Percentiles rank a stretch among this genome's conserved stretches.
phyloP scores from a whole-genome alignment of 371 early-diverging fungal species.

The Lichtheimia ornata region DNA sequence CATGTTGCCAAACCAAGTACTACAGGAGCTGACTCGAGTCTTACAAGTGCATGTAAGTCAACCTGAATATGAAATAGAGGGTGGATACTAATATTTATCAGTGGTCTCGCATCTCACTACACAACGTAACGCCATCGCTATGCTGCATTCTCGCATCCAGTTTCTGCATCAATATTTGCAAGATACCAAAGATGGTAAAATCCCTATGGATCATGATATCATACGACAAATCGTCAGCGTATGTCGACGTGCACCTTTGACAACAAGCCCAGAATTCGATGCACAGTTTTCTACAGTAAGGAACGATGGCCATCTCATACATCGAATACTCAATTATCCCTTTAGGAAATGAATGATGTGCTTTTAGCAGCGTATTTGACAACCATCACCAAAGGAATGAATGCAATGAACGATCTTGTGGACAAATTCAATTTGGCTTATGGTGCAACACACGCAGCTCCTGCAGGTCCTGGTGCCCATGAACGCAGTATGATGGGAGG shows the following conservation, averaged over 20 bases:
- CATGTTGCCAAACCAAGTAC: constrained; percentile 70
- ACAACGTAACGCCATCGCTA: constrained; percentile 82
- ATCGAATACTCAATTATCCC: not conserved
- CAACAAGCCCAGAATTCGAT: constrained; percentile 67
- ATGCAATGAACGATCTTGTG: constrained; percentile 65
- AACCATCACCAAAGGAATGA: constrained; percentile 77
- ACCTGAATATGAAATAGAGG: not conserved
- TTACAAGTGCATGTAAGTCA: constrained; percentile 59
- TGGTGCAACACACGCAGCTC: constrained; percentile 19
- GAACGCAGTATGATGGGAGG: not conserved
- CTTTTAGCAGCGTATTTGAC: constrained; percentile 76
- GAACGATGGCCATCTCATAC: not conserved
- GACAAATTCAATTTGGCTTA: constrained; percentile 52
- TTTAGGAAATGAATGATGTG: constrained; percentile 82
- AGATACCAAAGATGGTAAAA: constrained; percentile 62
- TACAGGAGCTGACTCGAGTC: constrained; percentile 55
- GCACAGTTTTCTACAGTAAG: constrained; percentile 72
- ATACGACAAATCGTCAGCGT: constrained; percentile 78
- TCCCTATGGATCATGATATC: constrained; percentile 75
- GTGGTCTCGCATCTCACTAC: constrained; percentile 74
- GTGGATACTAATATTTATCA: constrained; percentile 14
- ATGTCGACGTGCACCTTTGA: constrained; percentile 72
- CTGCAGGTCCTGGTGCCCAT: constrained; percentile 7
- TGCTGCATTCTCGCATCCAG: constrained; percentile 75
- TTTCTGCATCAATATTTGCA: constrained; percentile 72